These are phyloP conservation scores for Paecilomyces sp. DNA, from an alignment of 2,329 filamentous ascomycete species.

Conservation along the genomic window DNA sequence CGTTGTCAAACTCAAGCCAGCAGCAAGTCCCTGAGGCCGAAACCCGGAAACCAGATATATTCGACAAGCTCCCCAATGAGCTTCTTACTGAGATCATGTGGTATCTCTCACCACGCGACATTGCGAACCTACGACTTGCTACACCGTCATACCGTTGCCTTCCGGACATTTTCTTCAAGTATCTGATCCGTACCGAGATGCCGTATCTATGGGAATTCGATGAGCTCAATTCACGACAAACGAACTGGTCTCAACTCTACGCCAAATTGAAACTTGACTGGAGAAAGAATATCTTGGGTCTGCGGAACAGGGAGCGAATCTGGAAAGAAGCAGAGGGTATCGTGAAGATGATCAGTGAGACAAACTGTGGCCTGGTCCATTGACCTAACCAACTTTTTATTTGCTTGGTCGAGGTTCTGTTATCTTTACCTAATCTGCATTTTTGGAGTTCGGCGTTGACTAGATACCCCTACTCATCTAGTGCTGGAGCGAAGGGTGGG, in stretches of 20 bases:
- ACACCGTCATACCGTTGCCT: not conserved
- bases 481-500: not conserved
- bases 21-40: not conserved
- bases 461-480: not conserved
- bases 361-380: not conserved
- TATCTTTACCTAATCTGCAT: not conserved
- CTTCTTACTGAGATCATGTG: not conserved
- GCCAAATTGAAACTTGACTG: not conserved
- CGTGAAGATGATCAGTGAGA: not conserved
- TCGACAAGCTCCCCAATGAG: slow-evolving; percentile 1
- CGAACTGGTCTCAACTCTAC: not conserved
- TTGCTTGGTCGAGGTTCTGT: not conserved
- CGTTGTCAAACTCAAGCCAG: not conserved
- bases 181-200: slow-evolving; percentile 1
- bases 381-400: not conserved
- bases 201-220: slow-evolving; percentile 6
- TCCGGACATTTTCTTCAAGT: not conserved
- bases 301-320: not conserved
- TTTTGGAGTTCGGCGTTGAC: not conserved
- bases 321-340: not conserved
- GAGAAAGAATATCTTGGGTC: not conserved
- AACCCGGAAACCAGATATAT: not conserved
- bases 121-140: slow-evolving; percentile 1
- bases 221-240: not conserved
- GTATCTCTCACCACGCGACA: slow-evolving; percentile 1